Evolutionary conservation across 495 filamentous ascomycete genomes (phyloP).

Genomic region (Neurospora sp.): DNA sequence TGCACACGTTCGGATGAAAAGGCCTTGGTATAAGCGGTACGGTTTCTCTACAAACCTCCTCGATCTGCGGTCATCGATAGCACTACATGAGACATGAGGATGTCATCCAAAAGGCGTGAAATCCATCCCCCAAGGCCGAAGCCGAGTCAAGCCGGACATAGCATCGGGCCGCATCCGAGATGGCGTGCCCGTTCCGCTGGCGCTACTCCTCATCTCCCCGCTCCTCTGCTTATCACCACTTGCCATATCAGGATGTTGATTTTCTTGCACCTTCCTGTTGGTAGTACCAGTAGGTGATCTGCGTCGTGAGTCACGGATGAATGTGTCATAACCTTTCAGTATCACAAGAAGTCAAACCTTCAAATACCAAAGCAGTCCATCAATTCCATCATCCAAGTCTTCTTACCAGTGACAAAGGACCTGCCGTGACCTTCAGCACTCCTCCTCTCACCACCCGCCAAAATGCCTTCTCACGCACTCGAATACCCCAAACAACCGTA

Average conservation of each 20-base stretch:
- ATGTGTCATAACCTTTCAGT: background rate
- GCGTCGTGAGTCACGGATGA: background rate
- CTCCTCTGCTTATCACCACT: background rate
- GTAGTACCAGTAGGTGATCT: background rate
- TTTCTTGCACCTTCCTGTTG: background rate
- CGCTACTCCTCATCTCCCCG: background rate
- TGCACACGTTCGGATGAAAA: background rate
- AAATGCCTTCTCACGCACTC: constrained; percentile 40
- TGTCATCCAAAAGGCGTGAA: background rate
- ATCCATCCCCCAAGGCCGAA: background rate
- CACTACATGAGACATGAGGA: too few species aligned
- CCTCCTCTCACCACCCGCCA: constrained; percentile 4
- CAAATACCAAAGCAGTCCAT: too few species aligned
- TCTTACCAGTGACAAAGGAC: too few species aligned
- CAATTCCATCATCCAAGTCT: too few species aligned
- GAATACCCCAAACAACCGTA: constrained; percentile 56
- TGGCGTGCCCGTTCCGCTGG: background rate
- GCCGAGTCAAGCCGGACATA: background rate
- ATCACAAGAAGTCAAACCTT: too few species aligned
- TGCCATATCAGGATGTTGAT: background rate
- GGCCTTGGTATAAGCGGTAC: too few species aligned
- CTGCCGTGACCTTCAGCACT: background rate
- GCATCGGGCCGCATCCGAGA: background rate
- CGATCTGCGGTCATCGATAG: too few species aligned
- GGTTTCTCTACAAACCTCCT: too few species aligned